A percentile compares a stretch with the other conserved stretches of the same genome.
Evolutionary conservation across 495 filamentous ascomycete species (phyloP).

Genomic region (Delitschia confertaspora): DNA sequence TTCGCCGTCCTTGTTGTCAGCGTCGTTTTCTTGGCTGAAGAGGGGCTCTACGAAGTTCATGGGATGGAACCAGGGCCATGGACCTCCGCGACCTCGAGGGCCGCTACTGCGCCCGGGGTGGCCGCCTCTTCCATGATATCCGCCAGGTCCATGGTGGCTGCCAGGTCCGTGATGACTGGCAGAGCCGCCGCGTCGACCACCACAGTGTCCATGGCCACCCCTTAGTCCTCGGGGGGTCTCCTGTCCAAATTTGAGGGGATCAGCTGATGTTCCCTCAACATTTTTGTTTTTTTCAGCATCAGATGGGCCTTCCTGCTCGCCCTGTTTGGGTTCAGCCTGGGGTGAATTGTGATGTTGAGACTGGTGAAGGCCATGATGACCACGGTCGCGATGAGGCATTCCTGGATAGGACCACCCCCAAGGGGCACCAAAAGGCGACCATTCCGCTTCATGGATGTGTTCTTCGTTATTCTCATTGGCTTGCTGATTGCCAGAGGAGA

Average conservation of each 20-base stretch:
- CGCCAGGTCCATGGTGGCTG: slow-evolving; percentile 8
- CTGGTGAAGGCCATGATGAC: background rate
- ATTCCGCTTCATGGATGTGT: slow-evolving; percentile 5
- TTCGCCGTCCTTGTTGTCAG: slow-evolving; percentile 14
- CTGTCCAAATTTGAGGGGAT: too few species aligned
- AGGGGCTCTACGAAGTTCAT: slow-evolving; percentile 21
- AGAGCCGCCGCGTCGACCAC: slow-evolving; percentile 11
- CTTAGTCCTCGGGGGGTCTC: background rate
- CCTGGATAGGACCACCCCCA: slow-evolving; percentile 18
- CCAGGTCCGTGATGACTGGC: background rate
- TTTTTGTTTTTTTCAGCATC: too few species aligned
- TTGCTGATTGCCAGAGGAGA: slow-evolving; percentile 19
- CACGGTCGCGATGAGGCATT: slow-evolving; percentile 8
- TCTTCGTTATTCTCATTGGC: slow-evolving; percentile 14
- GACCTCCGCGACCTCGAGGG: slow-evolving; percentile 12
- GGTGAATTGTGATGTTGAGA: background rate
- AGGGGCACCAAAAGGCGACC: slow-evolving; percentile 9
- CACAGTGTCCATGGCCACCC: slow-evolving; percentile 4
- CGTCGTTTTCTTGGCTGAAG: slow-evolving; percentile 24
- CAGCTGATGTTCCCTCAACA: too few species aligned
- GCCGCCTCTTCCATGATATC: slow-evolving; percentile 1
- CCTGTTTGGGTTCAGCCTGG: background rate
- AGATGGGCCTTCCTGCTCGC: too few species aligned
- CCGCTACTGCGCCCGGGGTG: slow-evolving; percentile 3
- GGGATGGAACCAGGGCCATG: slow-evolving; percentile 22